phyloP scores from a whole-genome alignment of 495 filamentous ascomycete genomes.

The Xylaria flabelliformis region DNA sequence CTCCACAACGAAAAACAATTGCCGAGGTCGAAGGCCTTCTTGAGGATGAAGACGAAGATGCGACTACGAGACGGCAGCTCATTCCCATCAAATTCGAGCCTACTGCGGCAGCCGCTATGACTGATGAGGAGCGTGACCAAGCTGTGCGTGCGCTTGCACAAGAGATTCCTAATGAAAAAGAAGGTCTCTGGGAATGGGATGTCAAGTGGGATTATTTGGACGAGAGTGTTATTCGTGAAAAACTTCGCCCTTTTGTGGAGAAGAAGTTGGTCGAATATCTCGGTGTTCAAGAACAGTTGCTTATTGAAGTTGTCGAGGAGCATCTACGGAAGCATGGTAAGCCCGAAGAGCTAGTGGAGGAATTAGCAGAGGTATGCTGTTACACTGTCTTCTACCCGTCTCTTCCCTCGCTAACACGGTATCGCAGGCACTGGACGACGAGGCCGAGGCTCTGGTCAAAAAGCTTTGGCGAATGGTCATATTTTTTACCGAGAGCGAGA shows the following conservation, averaged over 20 bases:
- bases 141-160: conserved; percentile 79
- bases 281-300: conserved; percentile 93
- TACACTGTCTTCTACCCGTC: conserved; percentile 18
- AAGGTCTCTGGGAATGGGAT: conserved; percentile 88
- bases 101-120: conserved; percentile 70
- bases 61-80: conserved; percentile 76
- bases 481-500: conserved; percentile 96
- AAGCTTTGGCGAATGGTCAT: conserved; percentile 99
- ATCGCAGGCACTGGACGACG: conserved; percentile 84
- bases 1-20: conserved; percentile 75
- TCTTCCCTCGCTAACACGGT: conserved; percentile 27
- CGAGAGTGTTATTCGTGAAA: conserved; percentile 79
- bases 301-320: conserved; percentile 91
- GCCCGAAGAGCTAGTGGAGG: conserved; percentile 81
- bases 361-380: conserved; percentile 78
- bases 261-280: conserved; percentile 98
- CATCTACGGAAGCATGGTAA: conserved; percentile 78
- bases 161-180: conserved; percentile 87
- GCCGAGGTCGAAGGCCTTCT: conserved; percentile 93
- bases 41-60: conserved; percentile 89
- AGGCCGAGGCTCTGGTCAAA: conserved; percentile 90
- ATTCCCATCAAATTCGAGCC: conserved; percentile 91
- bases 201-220: conserved; percentile 96
- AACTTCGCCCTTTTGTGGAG: conserved; percentile 93
- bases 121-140: conserved; percentile 83